Evolutionary conservation across 2,329 filamentous ascomycete species (phyloP), one percentile per base, ranked within the genome.

Genomic region (Decorospora gaudefroyi): DNA sequence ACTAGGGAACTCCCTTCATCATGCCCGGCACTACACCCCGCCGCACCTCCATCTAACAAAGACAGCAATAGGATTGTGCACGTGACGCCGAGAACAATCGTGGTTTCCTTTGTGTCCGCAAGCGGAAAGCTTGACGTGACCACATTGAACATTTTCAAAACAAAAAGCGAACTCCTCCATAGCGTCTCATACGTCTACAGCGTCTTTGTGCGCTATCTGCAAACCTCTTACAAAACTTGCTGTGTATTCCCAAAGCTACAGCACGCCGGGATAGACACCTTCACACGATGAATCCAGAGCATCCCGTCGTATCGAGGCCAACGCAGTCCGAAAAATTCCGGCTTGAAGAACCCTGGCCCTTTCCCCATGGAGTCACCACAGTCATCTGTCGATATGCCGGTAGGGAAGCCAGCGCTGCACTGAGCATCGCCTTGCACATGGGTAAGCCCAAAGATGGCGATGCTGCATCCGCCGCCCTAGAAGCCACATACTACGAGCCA

Each of bases 401-500:
- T 2, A 23, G 55, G 26, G 35, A 56, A 32, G 41, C 46, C 25
- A 46, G 53, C 16, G 46, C 49, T n/a, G 34, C 49, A 7, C 39
- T 57, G 5, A 32, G 21, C 8, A 41, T 57, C 8, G 51, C 51
- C n/a, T 35, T 45, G n/a, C 17, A 30, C 18, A 30, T 18, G 19
- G 25, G 13, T 12, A 40, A 38, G 38, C 5, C 28, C n/a, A n/a
- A n/a, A 32, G 5, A 12, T 12, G 8, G 19, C 28, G 6, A 25
- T 23, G 40, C 25, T 9, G 23, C 21, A 18, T 16, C 39, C 8
- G 45, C 37, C 15, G 45, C 48, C 11, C 21, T 41, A 15, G 18
- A 32, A 28, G 44, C 45, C 3, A 41, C 48, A 18, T 43, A 55
- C 12, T 46, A 50, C 28, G 59, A 64, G 30, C 60, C 61, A 4